A percentile compares a stretch with the other conserved stretches of the same genome.
Conservation (phyloP, 2,329 filamentous ascomycete genomes). For the Phoma sp. region DNA sequence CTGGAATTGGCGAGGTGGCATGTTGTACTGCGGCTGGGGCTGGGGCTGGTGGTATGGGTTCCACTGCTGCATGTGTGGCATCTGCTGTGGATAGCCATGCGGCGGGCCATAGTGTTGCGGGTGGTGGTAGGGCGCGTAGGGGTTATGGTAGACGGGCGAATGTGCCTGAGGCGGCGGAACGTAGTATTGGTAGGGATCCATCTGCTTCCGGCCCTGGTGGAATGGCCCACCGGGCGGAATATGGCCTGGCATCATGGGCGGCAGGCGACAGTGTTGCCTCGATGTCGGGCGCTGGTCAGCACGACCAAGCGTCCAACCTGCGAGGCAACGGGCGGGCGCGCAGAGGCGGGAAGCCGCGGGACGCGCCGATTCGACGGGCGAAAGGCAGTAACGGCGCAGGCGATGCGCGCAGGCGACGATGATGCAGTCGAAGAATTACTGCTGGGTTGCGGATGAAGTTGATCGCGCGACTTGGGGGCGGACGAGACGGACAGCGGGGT, state of each 20-base stretch:
- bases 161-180: slow-evolving; percentile 44
- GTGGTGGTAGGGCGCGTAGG: slow-evolving; percentile 46
- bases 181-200: slow-evolving; percentile 42
- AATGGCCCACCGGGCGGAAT: slow-evolving; percentile 47
- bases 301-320: slow-evolving; percentile 47
- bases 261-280: slow-evolving; percentile 51
- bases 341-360: slow-evolving; percentile 34
- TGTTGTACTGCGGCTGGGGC: slow-evolving; percentile 33
- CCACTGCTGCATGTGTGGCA: slow-evolving; percentile 48
- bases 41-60: slow-evolving; percentile 42
- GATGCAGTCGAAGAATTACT: slow-evolving; percentile 30
- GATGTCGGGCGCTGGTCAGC: slow-evolving; percentile 46
- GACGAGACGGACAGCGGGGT: slow-evolving; percentile 27
- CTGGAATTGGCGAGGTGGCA: slow-evolving; percentile 48
- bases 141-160: slow-evolving; percentile 47
- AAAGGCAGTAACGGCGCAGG: slow-evolving; percentile 57
- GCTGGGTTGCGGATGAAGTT: slow-evolving; percentile 28
- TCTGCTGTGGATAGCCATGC: slow-evolving; percentile 41
- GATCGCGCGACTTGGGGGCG: slow-evolving; percentile 37
- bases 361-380: slow-evolving; percentile 47
- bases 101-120: slow-evolving; percentile 49
- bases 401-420: slow-evolving; percentile 54
- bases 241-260: slow-evolving; percentile 72
- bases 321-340: slow-evolving; percentile 42
- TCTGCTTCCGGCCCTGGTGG: slow-evolving; percentile 50